Evolutionary conservation across 2,329 filamentous ascomycete species (phyloP), one percentile per base, ranked within the genome.

Genomic region (Aspergillus tanneri): DNA sequence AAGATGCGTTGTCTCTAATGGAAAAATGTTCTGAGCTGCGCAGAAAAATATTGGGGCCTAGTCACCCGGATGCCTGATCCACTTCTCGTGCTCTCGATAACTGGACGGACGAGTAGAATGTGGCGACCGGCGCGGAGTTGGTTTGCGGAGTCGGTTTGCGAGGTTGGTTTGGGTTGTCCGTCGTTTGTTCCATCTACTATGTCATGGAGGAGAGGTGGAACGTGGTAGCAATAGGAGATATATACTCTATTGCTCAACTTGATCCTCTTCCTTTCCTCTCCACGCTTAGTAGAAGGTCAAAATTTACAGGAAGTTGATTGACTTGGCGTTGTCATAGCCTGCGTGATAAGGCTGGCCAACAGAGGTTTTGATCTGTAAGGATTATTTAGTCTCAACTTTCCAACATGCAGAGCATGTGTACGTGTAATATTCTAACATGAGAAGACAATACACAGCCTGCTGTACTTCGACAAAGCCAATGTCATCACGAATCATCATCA

Each of bases 21-120:
- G 19, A 30, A 46, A 35, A 28, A n/a, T 45, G 36, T 12, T 28
- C 21, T 21, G 30, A 27, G 23, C 37, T 36, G 11, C 5, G 19
- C 30, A 47, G 12, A 14, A 42, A 43, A 38, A 11, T 30, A 4
- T 19, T 49, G 7, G 46, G 49, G 25, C 21, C 28, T 28, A 19
- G 16, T 16, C 30, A 47, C 6, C 45, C 30, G 0, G 0, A 11
- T 42, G 21, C 30, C 22, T 27, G 14, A 42, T 30, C 12, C 16
- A 14, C 28, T 3, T 28, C 21, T 18, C 5, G 2, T 28, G 23
- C 4, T 19, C 18, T 47, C 22, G 7, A 18, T 11, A 2, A 27
- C 22, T 47, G 30, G 45, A 32, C 1, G 19, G 37, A 37, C 9
- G 5, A 36, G 28, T 23, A 37, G 19, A 27, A 9, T 28, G 23